Conservation (phyloP, 2,329 filamentous ascomycete genomes). For the Trichocomaceae sp. region DNA sequence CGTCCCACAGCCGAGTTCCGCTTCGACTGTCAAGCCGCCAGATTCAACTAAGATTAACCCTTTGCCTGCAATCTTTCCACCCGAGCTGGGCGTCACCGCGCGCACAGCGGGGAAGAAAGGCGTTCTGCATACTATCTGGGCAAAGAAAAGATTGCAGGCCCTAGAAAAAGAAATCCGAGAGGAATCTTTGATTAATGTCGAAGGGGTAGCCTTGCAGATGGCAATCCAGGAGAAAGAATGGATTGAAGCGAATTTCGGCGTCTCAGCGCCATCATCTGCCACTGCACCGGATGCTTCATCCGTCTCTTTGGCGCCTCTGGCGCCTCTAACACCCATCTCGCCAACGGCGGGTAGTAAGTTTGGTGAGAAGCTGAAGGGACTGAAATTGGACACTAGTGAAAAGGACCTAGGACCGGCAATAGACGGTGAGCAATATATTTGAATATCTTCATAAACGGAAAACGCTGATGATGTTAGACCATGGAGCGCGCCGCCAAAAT, state of each 20-base stretch:
- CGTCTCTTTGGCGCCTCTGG: conserved; percentile 36
- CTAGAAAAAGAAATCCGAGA: conserved; percentile 68
- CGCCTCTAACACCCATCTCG: conserved; percentile 48
- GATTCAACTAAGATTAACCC: conserved; percentile 63
- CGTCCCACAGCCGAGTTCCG: conserved; percentile 40
- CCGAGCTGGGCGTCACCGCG: conserved; percentile 62
- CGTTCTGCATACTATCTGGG: conserved; percentile 85
- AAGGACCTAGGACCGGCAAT: conserved; percentile 53
- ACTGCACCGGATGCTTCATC: conserved; percentile 28
- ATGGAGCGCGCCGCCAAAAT: too few species aligned
- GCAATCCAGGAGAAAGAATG: conserved; percentile 74
- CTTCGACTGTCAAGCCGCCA: conserved; percentile 28
- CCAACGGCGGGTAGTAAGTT: conserved; percentile 62
- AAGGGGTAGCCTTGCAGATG: conserved; percentile 80
- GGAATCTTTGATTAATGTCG: conserved; percentile 66
- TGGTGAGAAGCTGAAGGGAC: conserved; percentile 70
- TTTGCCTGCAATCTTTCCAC: conserved; percentile 78
- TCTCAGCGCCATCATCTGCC: conserved; percentile 40
- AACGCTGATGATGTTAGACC: background rate
- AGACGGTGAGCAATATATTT: conserved; percentile 41
- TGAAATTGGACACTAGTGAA: conserved; percentile 69
- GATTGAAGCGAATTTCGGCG: conserved; percentile 75
- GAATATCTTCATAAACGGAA: background rate
- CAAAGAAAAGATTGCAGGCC: conserved; percentile 69
- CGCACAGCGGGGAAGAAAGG: conserved; percentile 66